A percentile compares a stretch with the other conserved stretches of the same genome.
These are phyloP conservation scores for Cyclotella atomus DNA, from an alignment of 108 stramenopile genomes.

Conservation along the genomic window DNA sequence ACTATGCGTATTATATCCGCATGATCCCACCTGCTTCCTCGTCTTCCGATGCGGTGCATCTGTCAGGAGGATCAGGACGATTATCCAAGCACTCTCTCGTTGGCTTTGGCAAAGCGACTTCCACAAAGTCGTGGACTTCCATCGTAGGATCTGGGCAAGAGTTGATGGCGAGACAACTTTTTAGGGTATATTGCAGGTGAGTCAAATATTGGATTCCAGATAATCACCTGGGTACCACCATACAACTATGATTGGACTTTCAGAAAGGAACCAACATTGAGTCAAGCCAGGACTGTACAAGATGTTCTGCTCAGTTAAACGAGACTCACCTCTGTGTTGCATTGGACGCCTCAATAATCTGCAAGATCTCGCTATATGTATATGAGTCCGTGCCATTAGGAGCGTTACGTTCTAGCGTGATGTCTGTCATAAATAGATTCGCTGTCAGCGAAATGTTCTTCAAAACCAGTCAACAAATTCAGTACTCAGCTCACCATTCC, in stretches of 20 bases:
- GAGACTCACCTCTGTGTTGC: conserved; percentile 2
- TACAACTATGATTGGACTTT: too few relatives aligned
- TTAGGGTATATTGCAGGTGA: too few relatives aligned
- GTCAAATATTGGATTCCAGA: too few relatives aligned
- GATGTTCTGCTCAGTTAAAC: too few relatives aligned
- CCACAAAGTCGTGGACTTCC: background rate
- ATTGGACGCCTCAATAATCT: conserved; percentile 5
- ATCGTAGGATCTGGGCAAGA: background rate
- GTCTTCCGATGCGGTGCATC: background rate
- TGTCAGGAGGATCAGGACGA: background rate
- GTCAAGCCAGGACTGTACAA: too few relatives aligned
- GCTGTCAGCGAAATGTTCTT: too few relatives aligned
- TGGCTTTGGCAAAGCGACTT: background rate
- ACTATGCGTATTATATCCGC: conserved; percentile 6
- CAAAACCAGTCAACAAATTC: too few relatives aligned
- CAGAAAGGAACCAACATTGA: too few relatives aligned
- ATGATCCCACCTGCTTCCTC: conserved; percentile 7
- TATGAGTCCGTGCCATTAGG: background rate
- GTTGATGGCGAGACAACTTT: too few relatives aligned
- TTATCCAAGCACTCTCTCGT: background rate
- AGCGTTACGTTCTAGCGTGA: background rate
- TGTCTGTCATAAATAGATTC: too few relatives aligned
- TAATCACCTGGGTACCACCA: too few relatives aligned
- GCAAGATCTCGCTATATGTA: conserved; percentile 10
- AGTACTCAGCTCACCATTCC: too few relatives aligned